Conservation (phyloP, 768 basidiomycete genomes). For the Amanita pallidorosea region DNA sequence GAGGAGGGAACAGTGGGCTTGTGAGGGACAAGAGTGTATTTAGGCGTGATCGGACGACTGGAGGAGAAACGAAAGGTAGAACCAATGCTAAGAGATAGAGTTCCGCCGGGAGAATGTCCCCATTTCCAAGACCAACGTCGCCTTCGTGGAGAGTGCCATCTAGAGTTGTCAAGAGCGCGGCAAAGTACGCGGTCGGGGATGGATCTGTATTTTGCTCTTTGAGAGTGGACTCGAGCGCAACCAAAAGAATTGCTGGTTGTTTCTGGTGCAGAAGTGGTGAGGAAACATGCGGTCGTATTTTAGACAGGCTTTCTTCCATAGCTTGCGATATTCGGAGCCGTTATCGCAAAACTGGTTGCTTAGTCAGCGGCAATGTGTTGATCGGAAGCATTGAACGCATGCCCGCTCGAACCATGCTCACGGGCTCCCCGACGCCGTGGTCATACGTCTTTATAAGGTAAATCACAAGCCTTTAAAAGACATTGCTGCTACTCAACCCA, state of each 20-base stretch:
- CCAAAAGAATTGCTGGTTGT: conserved; percentile 74
- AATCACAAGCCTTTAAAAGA: conserved; percentile 5
- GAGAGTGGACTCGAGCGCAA: conserved; percentile 76
- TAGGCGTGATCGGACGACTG: conserved; percentile 73
- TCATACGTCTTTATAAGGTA: conserved; percentile 63
- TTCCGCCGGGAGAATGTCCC: conserved; percentile 72
- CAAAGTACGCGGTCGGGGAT: conserved; percentile 88
- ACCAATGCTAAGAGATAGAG: conserved; percentile 78
- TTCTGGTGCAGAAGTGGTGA: conserved; percentile 84
- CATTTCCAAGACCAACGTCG: conserved; percentile 41
- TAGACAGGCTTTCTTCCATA: conserved; percentile 61
- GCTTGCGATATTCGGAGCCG: background rate
- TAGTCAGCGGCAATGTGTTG: conserved; percentile 15
- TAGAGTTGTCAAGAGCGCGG: conserved; percentile 78
- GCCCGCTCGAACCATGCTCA: background rate
- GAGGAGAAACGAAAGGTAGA: conserved; percentile 63
- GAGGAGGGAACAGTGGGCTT: conserved; percentile 64
- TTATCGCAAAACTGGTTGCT: conserved; percentile 18
- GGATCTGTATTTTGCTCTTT: conserved; percentile 56
- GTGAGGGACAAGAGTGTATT: conserved; percentile 62
- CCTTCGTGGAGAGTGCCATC: conserved; percentile 65
- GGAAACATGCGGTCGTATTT: conserved; percentile 78
- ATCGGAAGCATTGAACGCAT: no score
- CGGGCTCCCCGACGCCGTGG: conserved; percentile 31
- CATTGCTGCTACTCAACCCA: background rate